Conservation (phyloP, 116 monocot genomes). For the Dioscorea cayenensis region DNA sequence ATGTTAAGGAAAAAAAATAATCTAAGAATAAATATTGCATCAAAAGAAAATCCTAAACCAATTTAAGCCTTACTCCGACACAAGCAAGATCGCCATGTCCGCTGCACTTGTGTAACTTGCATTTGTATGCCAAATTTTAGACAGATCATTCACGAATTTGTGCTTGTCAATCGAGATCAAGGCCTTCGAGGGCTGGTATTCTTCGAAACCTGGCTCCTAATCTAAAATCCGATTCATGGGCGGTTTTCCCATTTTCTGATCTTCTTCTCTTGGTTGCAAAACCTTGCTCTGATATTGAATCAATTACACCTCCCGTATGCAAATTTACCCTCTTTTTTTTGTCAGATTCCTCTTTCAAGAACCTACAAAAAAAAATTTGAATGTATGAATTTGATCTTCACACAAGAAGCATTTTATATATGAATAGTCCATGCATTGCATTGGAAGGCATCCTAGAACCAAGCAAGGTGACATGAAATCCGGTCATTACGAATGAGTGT, state of each 20-base stretch:
- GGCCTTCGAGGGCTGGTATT: conserved; percentile 45
- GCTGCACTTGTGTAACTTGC: not conserved
- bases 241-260: conserved; percentile 15
- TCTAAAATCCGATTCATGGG: conserved; percentile 21
- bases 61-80: not conserved
- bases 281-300: conserved; percentile 39
- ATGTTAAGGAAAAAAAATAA: no score
- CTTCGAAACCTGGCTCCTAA: conserved; percentile 49
- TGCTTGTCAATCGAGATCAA: conserved; percentile 27
- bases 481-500: no score
- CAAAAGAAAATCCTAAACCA: no score
- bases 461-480: no score
- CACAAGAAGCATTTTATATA: no score
- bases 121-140: not conserved
- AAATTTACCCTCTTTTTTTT: conserved; percentile 29
- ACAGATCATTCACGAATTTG: not conserved
- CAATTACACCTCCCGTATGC: conserved; percentile 60
- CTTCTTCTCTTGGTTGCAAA: conserved; percentile 51
- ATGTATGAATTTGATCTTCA: not conserved
- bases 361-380: conserved; percentile 25
- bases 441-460: no score
- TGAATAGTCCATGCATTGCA: no score
- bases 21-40: no score
- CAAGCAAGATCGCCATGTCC: not conserved
- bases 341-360: conserved; percentile 50